A percentile compares a stretch with the other conserved stretches of the same genome.
Conservation (phyloP, 2,329 filamentous ascomycete species). For the Penicillium crustosum region DNA sequence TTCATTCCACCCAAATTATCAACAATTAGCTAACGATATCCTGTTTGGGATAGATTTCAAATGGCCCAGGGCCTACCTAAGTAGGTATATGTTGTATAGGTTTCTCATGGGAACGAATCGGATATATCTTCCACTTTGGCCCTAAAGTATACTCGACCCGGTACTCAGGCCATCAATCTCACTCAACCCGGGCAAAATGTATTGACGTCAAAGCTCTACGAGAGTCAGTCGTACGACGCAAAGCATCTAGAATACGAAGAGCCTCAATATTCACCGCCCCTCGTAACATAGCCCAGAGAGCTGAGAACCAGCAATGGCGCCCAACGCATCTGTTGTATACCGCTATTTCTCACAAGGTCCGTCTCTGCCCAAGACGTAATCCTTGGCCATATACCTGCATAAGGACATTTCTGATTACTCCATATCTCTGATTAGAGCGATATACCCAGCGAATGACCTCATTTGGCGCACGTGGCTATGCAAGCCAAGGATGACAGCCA, state of each 20-base stretch:
- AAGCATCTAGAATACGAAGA: not conserved
- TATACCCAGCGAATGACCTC: constrained; percentile 5
- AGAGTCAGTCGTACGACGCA: not conserved
- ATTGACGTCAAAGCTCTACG: not conserved
- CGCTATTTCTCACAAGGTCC: not conserved
- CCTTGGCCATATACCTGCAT: not conserved
- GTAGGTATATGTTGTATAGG: too few relatives aligned
- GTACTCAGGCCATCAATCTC: not conserved
- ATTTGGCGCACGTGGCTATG: constrained; percentile 5
- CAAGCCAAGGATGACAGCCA: not conserved
- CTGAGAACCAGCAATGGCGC: not conserved
- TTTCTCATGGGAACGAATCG: not conserved
- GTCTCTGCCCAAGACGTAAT: not conserved
- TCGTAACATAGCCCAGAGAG: not conserved
- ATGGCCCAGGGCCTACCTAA: not conserved
- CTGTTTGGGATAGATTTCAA: not conserved
- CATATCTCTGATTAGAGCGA: not conserved
- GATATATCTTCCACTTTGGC: not conserved
- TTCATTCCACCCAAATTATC: not conserved
- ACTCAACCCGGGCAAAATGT: not conserved
- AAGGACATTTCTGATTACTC: not conserved
- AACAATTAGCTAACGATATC: not conserved
- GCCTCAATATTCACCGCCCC: not conserved
- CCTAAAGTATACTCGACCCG: not conserved
- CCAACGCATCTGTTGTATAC: not conserved